phyloP scores from a whole-genome alignment of 495 filamentous ascomycete genomes.

The Pyronema domesticum region DNA sequence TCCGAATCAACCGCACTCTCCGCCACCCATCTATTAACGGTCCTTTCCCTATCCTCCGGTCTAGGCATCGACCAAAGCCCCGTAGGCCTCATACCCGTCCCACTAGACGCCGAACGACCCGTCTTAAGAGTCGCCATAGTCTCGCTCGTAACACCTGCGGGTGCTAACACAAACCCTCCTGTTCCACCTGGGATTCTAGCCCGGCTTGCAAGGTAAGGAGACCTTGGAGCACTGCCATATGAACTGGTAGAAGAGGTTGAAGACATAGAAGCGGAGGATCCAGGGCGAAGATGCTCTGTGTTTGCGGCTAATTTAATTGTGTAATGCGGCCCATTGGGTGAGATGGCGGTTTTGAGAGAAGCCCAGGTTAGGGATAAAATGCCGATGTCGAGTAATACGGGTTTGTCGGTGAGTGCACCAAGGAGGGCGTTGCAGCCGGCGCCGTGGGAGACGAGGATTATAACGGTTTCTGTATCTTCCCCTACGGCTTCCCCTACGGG shows the following conservation, averaged over 20 bases:
- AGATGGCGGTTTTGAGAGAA: not conserved
- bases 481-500: constrained; percentile 28
- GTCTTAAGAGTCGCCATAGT: not conserved
- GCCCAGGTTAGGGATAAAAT: constrained; percentile 44
- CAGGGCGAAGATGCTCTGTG: not conserved
- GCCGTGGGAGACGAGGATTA: constrained; percentile 93
- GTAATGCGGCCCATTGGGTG: not conserved
- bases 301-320: not conserved
- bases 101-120: not conserved
- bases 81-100: not conserved
- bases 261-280: not conserved
- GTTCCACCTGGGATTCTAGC: not conserved
- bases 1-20: not conserved
- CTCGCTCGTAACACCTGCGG: not conserved
- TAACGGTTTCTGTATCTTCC: constrained; percentile 49
- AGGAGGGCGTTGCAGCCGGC: constrained; percentile 94
- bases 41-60: not conserved
- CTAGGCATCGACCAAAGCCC: constrained; percentile 1
- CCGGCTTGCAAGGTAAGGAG: not conserved
- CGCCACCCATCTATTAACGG: not conserved
- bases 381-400: constrained; percentile 71
- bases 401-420: constrained; percentile 72
- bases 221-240: not conserved
- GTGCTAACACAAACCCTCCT: not conserved
- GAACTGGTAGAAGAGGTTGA: not conserved